Evolutionary conservation across 2,329 filamentous ascomycete genomes (phyloP), one percentile per base, ranked within the genome.

Genomic region (Coleophoma eucalyptorum): DNA sequence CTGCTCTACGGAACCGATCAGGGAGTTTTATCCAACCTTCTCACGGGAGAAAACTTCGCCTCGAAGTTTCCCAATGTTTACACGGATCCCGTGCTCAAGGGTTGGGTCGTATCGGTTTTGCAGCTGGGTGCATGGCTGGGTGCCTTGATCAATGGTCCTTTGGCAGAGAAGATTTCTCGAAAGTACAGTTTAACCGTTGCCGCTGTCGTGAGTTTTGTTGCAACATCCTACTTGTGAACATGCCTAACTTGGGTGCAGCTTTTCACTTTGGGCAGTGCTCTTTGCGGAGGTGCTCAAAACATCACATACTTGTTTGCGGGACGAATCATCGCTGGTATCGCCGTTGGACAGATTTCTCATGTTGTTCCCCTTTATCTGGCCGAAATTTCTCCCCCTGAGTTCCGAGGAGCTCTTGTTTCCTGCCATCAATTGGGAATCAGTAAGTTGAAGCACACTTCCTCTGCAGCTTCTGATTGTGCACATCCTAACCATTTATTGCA

Each of bases 51-150:
- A 46, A 71, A 69, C 35, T 74, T 75, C 51, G 66, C 56, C 3
- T 63, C 67, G 35, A 55, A 62, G 10, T 64, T 68, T 35, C 72
- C 70, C 1, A 51, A 63, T 5, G 65, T 75, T 15, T 71, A 68
- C 43, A 52, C 64, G 1, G 72, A 77, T 52, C 72, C 67, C 48
- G 57, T 67, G 15, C 74, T 75, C 62, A 74, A 77, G 53, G 73
- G 2, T 10, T 44, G 42, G 42, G 42, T 44, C 13, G 42, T 44
- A 12, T 76, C 84, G 2, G 88, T 88, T 52, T 78, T 90, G 18
- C 84, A 89, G 62, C 77, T 90, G 1, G 86, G 86, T 43, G 87
- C 86, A 33, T 90, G 86, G 86, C 63, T 88, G 12, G 87, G 87
- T 37, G 80, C 84, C 0, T 66, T 90, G 4, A 73, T 85, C 44